Conservation (phyloP, 2,329 filamentous ascomycete species). For the Alternaria gansuensis region DNA sequence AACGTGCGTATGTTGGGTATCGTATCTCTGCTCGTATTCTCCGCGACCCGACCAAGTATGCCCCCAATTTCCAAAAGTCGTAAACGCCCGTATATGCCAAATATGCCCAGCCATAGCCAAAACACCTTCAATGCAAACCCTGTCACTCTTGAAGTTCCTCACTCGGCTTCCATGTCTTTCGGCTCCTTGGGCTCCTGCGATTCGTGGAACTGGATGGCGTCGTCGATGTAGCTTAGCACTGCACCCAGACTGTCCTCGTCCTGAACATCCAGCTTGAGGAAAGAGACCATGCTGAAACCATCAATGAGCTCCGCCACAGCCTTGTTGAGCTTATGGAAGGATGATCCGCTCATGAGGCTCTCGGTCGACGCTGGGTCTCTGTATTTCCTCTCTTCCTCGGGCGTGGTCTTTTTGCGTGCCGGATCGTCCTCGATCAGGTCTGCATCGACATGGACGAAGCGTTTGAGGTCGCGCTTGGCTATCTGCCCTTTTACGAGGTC, state of each 20-base stretch:
- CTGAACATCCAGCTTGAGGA: slow-evolving; percentile 86
- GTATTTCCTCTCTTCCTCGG: slow-evolving; percentile 62
- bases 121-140: slow-evolving; percentile 19
- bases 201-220: slow-evolving; percentile 92
- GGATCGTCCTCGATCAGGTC: slow-evolving; percentile 83
- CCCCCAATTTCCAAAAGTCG: not conserved
- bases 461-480: slow-evolving; percentile 84
- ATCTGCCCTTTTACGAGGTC: slow-evolving; percentile 92
- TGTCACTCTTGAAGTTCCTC: not conserved
- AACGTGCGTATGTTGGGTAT: slow-evolving; percentile 14
- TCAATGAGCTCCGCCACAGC: slow-evolving; percentile 93
- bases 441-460: slow-evolving; percentile 87
- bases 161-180: slow-evolving; percentile 53
- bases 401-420: slow-evolving; percentile 53
- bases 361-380: slow-evolving; percentile 71
- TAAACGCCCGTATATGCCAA: slow-evolving; percentile 11
- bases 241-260: slow-evolving; percentile 89
- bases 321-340: slow-evolving; percentile 83
- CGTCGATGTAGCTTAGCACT: slow-evolving; percentile 90
- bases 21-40: slow-evolving; percentile 8
- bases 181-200: slow-evolving; percentile 90
- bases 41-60: not conserved
- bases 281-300: slow-evolving; percentile 98
- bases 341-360: slow-evolving; percentile 79
- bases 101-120: slow-evolving; percentile 1